Conservation (phyloP, 257 asterid species). For the Petunia secreta region DNA sequence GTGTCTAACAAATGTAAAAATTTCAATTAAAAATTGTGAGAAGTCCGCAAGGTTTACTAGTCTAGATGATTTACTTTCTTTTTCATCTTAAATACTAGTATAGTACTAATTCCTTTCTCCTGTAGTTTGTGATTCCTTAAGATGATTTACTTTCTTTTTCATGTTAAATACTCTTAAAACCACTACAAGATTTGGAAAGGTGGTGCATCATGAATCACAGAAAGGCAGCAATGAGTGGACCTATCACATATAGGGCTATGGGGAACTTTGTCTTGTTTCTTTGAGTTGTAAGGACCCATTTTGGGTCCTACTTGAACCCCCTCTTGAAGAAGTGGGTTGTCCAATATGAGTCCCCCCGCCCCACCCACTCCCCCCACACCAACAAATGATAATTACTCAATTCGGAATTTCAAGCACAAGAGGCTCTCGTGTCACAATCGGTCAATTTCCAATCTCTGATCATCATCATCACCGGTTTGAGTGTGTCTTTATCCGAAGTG, state of each 20-base stretch:
- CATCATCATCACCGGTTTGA: neutral
- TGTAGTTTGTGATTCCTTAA: neutral
- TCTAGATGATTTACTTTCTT: no score
- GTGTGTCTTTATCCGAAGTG: neutral
- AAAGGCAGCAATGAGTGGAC: slow-evolving; percentile 22
- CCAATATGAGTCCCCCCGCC: neutral
- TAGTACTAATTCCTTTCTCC: neutral
- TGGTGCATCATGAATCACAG: slow-evolving; percentile 37
- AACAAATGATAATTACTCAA: neutral
- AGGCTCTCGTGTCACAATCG: neutral
- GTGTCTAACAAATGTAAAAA: no score
- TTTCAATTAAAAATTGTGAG: no score
- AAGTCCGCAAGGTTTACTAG: no score
- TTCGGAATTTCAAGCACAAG: neutral
- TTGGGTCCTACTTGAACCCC: slow-evolving; percentile 23
- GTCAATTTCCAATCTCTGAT: slow-evolving; percentile 8
- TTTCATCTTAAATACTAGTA: no score
- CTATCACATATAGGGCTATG: slow-evolving; percentile 7
- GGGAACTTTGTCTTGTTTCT: slow-evolving; percentile 23
- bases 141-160: slow-evolving; percentile 1
- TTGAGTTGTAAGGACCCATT: slow-evolving; percentile 13
- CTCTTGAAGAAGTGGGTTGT: slow-evolving; percentile 21
- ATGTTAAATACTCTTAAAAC: slow-evolving; percentile 17
- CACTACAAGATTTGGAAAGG: slow-evolving; percentile 33
- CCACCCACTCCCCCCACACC: no score